Evolutionary conservation across 169 alveolate genomes (phyloP).

Genomic region (Neospora caninum): DNA sequence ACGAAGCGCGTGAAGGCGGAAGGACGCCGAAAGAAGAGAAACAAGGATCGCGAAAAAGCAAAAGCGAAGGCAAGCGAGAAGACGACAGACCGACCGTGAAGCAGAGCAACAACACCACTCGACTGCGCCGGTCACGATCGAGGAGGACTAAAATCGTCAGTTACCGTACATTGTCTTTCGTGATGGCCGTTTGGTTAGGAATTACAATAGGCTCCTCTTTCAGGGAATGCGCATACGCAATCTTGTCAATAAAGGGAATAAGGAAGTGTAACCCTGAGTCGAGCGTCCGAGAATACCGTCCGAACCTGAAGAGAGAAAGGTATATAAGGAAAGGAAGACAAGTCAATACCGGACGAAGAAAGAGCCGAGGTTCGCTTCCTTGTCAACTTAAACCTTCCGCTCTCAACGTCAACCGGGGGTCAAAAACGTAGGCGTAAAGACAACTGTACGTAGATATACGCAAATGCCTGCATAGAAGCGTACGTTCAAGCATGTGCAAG

Average conservation of each 20-base stretch:
- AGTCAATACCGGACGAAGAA: too few species aligned
- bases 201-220: slow-evolving; percentile 93
- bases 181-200: slow-evolving; percentile 93
- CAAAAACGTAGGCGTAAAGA: too few species aligned
- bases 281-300: slow-evolving; percentile 86
- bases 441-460: too few species aligned
- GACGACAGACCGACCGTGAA: background rate
- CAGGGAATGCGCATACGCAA: slow-evolving; percentile 92
- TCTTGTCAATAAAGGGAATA: slow-evolving; percentile 89
- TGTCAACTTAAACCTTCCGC: too few species aligned
- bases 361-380: too few species aligned
- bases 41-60: too few species aligned
- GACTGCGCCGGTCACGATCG: background rate
- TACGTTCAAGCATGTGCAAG: too few species aligned
- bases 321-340: background rate
- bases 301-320: slow-evolving; percentile 79
- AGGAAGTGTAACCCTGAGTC: slow-evolving; percentile 92
- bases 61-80: too few species aligned
- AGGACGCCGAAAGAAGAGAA: too few species aligned
- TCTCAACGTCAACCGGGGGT: too few species aligned
- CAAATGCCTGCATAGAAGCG: too few species aligned
- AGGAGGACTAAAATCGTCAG: background rate
- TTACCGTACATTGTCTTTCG: slow-evolving; percentile 91
- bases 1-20: too few species aligned
- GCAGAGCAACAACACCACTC: background rate